phyloP scores from a whole-genome alignment of 495 filamentous ascomycete species.

The Aspergillus sclerotiicarbonarius region DNA sequence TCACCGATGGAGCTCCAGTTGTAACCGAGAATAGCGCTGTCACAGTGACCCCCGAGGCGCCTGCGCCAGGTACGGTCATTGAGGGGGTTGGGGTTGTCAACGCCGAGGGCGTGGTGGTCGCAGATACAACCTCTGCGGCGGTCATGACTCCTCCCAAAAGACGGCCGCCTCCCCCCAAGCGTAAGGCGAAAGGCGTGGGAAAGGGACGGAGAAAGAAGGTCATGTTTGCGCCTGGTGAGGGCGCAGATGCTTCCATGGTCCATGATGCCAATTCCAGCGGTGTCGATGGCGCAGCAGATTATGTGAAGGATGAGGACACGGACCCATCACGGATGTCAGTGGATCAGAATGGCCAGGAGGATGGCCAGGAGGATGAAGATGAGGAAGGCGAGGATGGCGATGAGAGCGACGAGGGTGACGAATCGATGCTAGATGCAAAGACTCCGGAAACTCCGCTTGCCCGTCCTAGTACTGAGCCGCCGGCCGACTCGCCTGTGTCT shows the following conservation, averaged over 20 bases:
- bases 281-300: constrained; percentile 14
- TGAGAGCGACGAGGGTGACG: constrained; percentile 57
- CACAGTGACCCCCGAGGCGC: constrained; percentile 44
- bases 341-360: constrained; percentile 43
- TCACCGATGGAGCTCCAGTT: constrained; percentile 55
- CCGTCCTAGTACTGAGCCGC: constrained; percentile 24
- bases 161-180: constrained; percentile 72
- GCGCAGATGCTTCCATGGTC: constrained; percentile 35
- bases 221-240: constrained; percentile 47
- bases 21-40: constrained; percentile 30
- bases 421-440: constrained; percentile 53
- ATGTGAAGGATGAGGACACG: constrained; percentile 33
- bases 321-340: constrained; percentile 34
- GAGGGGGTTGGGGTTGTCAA: constrained; percentile 63
- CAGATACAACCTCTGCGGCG: constrained; percentile 45
- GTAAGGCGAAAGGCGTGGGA: constrained; percentile 68
- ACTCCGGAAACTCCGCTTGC: constrained; percentile 39
- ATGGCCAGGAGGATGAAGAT: constrained; percentile 38
- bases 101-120: constrained; percentile 59
- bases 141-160: constrained; percentile 49
- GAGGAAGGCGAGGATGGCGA: constrained; percentile 43
- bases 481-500: constrained; percentile 19
- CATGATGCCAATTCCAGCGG: constrained; percentile 32
- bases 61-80: constrained; percentile 57
- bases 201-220: constrained; percentile 68